phyloP scores from a whole-genome alignment of 148 eudicot genomes.

The Rheum nobile region DNA sequence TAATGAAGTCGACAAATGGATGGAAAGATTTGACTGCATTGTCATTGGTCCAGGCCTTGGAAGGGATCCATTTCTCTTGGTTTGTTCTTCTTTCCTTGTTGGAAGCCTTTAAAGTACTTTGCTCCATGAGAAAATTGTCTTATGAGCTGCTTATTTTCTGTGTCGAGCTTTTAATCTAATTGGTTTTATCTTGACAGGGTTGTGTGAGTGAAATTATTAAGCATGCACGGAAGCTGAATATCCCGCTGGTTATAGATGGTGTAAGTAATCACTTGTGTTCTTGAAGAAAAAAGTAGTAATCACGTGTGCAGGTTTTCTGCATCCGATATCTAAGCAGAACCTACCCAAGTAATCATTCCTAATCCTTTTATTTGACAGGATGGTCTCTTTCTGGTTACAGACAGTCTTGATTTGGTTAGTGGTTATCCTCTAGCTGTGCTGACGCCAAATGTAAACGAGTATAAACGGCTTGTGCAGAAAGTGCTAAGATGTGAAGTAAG shows the following conservation, averaged over 20 bases:
- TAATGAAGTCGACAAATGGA: constrained; percentile 77
- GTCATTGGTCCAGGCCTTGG: constrained; percentile 99
- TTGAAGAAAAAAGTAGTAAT: constrained; percentile 12
- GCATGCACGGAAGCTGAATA: constrained; percentile 58
- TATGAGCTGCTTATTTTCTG: background rate
- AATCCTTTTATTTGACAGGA: constrained; percentile 39
- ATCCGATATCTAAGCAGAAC: background rate
- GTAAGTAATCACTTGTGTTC: constrained; percentile 25
- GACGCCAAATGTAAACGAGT: constrained; percentile 90
- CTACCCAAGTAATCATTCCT: background rate
- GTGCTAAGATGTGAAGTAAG: constrained; percentile 77
- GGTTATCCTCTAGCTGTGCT: constrained; percentile 86
- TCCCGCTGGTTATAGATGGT: constrained; percentile 94
- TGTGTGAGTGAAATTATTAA: constrained; percentile 75
- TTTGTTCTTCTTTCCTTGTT: constrained; percentile 17
- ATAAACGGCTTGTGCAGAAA: constrained; percentile 86
- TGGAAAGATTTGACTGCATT: constrained; percentile 95
- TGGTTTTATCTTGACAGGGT: constrained; percentile 32
- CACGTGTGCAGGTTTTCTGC: background rate
- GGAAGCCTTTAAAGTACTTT: background rate
- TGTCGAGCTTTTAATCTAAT: background rate
- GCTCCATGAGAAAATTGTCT: background rate
- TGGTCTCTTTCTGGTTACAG: constrained; percentile 88
- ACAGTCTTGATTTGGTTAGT: constrained; percentile 60
- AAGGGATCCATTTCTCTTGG: constrained; percentile 94